phyloP scores from a whole-genome alignment of 2,329 filamentous ascomycete species.

The Fusarium sp. region DNA sequence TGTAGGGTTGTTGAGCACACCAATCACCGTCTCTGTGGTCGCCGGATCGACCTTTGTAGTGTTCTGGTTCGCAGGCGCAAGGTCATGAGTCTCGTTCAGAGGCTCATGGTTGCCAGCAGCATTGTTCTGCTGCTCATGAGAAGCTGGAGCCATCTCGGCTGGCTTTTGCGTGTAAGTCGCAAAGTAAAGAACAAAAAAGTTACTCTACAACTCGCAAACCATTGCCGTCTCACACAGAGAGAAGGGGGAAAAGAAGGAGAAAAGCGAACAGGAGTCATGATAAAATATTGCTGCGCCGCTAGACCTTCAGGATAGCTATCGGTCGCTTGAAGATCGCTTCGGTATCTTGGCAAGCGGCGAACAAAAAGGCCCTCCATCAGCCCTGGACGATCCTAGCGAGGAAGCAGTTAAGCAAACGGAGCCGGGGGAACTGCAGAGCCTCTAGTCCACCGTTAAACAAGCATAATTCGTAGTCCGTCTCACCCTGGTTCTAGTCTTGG shows the following conservation, averaged over 20 bases:
- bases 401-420: conserved; percentile 22
- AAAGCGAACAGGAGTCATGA: conserved; percentile 1
- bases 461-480: conserved; percentile 33
- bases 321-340: background rate
- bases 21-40: conserved; percentile 17
- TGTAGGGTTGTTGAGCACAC: conserved; percentile 2
- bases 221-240: background rate
- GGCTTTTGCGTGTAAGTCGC: conserved; percentile 12
- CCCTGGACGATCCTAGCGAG: conserved; percentile 23
- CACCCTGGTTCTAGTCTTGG: conserved; percentile 24
- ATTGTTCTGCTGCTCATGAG: conserved; percentile 15
- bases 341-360: conserved; percentile 6
- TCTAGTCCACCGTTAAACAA: conserved; percentile 31
- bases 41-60: background rate
- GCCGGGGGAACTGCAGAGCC: conserved; percentile 27
- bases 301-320: background rate
- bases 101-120: background rate
- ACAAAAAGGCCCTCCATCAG: conserved; percentile 10
- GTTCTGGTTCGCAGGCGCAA: background rate
- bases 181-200: background rate
- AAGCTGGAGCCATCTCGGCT: conserved; percentile 31
- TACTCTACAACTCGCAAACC: conserved; percentile 4
- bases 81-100: background rate
- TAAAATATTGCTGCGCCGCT: conserved; percentile 1
- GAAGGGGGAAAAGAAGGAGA: background rate